phyloP scores from a whole-genome alignment of 768 basidiomycete species.

The Arthromyces matolae region DNA sequence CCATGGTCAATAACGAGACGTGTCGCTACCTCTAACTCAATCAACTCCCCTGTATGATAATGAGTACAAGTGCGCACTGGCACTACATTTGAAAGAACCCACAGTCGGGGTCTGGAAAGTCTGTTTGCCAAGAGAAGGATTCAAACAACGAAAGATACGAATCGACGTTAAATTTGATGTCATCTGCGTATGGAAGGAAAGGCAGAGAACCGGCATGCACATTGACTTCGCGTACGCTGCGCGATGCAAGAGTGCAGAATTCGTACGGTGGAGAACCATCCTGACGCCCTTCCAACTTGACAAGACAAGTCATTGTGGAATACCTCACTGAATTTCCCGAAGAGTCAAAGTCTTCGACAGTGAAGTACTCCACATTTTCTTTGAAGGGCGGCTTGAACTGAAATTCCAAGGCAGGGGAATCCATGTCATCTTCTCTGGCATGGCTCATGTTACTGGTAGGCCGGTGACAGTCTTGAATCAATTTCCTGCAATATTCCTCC shows the following conservation, averaged over 20 bases:
- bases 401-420: slow-evolving; percentile 2
- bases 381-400: background rate
- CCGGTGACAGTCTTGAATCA: slow-evolving; percentile 9
- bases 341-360: slow-evolving; percentile 14
- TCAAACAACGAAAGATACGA: slow-evolving; percentile 27
- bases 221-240: slow-evolving; percentile 22
- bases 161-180: slow-evolving; percentile 31
- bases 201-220: background rate
- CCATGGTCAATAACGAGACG: slow-evolving; percentile 30
- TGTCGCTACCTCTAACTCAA: slow-evolving; percentile 42
- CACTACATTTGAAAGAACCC: slow-evolving; percentile 16
- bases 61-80: background rate
- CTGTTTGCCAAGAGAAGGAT: slow-evolving; percentile 30
- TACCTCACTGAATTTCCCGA: slow-evolving; percentile 9
- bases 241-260: slow-evolving; percentile 41
- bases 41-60: slow-evolving; percentile 38
- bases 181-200: slow-evolving; percentile 50
- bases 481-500: slow-evolving; percentile 21
- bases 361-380: slow-evolving; percentile 8
- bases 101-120: slow-evolving; percentile 49
- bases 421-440: background rate
- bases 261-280: slow-evolving; percentile 35
- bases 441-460: background rate
- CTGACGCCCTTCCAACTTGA: background rate
- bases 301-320: slow-evolving; percentile 10